Evolutionary conservation across 2,329 filamentous ascomycete species (phyloP), one percentile per base, ranked within the genome.

Genomic region (Beauveria sp.): DNA sequence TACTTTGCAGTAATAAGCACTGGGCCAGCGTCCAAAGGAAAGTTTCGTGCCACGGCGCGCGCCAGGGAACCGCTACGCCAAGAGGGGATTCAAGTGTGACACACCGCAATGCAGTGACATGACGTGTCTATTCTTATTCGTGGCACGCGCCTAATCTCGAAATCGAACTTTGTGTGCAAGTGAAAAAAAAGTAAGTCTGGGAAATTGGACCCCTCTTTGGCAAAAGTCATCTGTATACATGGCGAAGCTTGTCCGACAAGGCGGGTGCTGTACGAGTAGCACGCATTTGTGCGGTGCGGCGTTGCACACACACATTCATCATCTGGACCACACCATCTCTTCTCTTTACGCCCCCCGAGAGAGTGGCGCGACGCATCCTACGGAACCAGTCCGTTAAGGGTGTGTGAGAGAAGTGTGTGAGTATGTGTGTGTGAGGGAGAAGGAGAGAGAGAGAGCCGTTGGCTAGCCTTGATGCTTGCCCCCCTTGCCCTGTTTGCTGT

Each of bases 11-110:
- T 24, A 34, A 16, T 22, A n/a, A 26, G 47, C 26, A 16, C 34
- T 20, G 22, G 7, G 14, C 12, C 47, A 41, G 20, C 20, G 7
- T n/a, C 20, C 16, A 20, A 43, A 43, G 9, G 28, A 59, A 53
- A 44, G 47, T 24, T 44, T 46, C 47, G 40, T 52, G 26, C 56
- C 40, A 59, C 26, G 47, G 55, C 16, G 28, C 24, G 44, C 56
- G 48, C 48, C 48, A 52, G 37, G 37, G 56, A 59, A 48, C 48
- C 56, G 56, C 56, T 59, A 52, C 51, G 26, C 48, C 56, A n/a
- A 28, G 55, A 41, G 14, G 30, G 40, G 55, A 12, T 20, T 52
- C 24, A 24, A 20, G 47, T 50, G 55, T 18, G 28, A 50, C 34
- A 43, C 44, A 28, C 16, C n/a, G 22, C 22, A 10, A 28, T 10